Evolutionary conservation across 2,329 filamentous ascomycete genomes (phyloP).

Genomic region (Cercospora sp.): DNA sequence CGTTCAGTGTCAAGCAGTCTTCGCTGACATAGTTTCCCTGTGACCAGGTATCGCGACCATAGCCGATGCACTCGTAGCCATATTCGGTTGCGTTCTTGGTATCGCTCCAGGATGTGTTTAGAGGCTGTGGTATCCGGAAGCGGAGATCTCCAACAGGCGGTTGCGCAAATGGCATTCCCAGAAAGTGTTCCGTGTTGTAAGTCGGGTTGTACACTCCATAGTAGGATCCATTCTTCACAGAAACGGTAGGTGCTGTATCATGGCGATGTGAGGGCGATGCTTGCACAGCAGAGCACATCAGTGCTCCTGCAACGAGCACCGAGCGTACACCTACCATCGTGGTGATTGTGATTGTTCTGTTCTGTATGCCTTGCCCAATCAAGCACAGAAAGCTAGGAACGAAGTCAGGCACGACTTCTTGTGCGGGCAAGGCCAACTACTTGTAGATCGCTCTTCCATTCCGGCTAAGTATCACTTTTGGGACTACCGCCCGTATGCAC

Average conservation of each 20-base stretch:
- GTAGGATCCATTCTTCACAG: conserved; percentile 52
- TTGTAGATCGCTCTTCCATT: background rate
- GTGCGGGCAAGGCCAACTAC: background rate
- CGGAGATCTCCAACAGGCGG: conserved; percentile 53
- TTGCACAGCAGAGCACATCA: background rate
- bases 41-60: conserved; percentile 42
- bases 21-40: conserved; percentile 33
- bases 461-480: background rate
- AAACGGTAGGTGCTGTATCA: conserved; percentile 26
- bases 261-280: conserved; percentile 1
- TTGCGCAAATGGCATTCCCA: conserved; percentile 60
- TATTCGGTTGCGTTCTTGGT: conserved; percentile 49
- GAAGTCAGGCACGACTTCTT: background rate
- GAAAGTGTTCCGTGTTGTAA: conserved; percentile 55
- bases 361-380: background rate
- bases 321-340: background rate
- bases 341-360: background rate
- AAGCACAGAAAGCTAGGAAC: background rate
- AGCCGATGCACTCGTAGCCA: conserved; percentile 53
- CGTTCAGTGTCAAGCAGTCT: conserved; percentile 33
- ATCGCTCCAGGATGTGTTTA: conserved; percentile 51
- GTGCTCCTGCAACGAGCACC: background rate
- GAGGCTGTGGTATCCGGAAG: conserved; percentile 52
- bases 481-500: background rate
- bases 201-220: conserved; percentile 43